These are phyloP conservation scores for Coemansia aciculifera DNA, from an alignment of 192 early-diverging fungal genomes.

Conservation along the genomic window DNA sequence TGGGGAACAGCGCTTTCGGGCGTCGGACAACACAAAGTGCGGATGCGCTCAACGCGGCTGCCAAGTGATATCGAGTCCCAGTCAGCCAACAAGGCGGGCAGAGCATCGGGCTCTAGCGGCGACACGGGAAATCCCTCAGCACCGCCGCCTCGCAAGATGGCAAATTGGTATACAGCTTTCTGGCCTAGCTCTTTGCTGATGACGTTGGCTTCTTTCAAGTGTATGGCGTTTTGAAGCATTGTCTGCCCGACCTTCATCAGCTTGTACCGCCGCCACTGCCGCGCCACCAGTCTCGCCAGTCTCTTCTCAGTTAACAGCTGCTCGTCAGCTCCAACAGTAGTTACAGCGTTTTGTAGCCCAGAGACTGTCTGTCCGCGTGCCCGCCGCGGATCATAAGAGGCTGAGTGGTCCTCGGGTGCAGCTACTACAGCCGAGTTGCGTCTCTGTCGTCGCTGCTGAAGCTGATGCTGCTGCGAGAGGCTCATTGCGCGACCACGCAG, in stretches of 20 bases:
- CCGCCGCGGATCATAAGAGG: constrained; percentile 8
- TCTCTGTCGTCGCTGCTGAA: constrained; percentile 8
- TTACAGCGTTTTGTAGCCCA: neutral
- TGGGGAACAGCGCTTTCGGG: constrained; percentile 27
- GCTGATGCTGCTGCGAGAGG: constrained; percentile 5
- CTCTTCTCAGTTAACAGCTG: neutral
- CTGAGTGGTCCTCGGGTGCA: constrained; percentile 10
- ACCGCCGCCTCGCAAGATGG: constrained; percentile 64
- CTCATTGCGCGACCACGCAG: constrained; percentile 19
- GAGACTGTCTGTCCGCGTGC: constrained; percentile 34
- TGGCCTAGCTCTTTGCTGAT: constrained; percentile 82
- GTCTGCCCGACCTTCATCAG: constrained; percentile 64
- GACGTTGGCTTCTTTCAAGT: constrained; percentile 90
- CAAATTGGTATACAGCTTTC: constrained; percentile 81
- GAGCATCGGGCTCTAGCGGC: constrained; percentile 50
- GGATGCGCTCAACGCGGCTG: constrained; percentile 1
- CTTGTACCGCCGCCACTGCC: constrained; percentile 54
- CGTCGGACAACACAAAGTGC: constrained; percentile 19
- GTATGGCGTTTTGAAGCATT: constrained; percentile 66
- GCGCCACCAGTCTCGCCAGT: constrained; percentile 27
- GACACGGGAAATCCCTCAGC: constrained; percentile 34
- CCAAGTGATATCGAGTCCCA: constrained; percentile 34
- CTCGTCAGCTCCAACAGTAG: neutral
- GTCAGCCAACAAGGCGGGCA: constrained; percentile 41
- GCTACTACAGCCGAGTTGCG: constrained; percentile 20